Evolutionary conservation across 2,329 filamentous ascomycete species (phyloP).

Genomic region (Cladophialophora chaetospira): DNA sequence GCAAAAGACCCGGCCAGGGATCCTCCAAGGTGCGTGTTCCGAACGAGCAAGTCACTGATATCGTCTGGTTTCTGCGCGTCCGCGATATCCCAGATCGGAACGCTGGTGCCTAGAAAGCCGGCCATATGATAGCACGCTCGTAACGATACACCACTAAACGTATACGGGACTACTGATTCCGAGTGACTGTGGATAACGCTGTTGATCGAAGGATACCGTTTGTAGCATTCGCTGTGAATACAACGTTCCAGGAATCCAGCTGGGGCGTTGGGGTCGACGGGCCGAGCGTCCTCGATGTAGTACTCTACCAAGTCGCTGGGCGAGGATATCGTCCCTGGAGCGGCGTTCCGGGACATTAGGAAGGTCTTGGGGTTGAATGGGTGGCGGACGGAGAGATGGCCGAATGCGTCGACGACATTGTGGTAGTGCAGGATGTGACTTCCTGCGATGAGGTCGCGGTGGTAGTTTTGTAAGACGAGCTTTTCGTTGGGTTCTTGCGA

Average conservation of each 20-base stretch:
- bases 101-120: constrained; percentile 41
- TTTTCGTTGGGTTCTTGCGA: background rate
- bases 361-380: constrained; percentile 49
- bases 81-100: constrained; percentile 40
- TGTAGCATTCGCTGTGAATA: constrained; percentile 53
- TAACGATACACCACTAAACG: constrained; percentile 44
- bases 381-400: constrained; percentile 57
- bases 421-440: constrained; percentile 46
- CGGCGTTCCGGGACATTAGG: constrained; percentile 51
- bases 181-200: constrained; percentile 50
- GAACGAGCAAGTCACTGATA: constrained; percentile 43
- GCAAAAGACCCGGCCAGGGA: constrained; percentile 41
- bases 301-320: constrained; percentile 52
- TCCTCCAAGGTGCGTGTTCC: constrained; percentile 39
- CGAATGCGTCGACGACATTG: constrained; percentile 57
- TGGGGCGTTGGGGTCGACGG: constrained; percentile 44
- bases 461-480: background rate
- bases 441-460: constrained; percentile 45
- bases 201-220: constrained; percentile 42
- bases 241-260: constrained; percentile 49
- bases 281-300: constrained; percentile 44
- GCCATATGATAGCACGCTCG: constrained; percentile 47
- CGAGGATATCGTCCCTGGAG: constrained; percentile 52
- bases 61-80: constrained; percentile 35
- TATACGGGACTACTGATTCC: constrained; percentile 44